Evolutionary conservation across 2,329 filamentous ascomycete genomes (phyloP).

Genomic region (Chaetomium sp.): DNA sequence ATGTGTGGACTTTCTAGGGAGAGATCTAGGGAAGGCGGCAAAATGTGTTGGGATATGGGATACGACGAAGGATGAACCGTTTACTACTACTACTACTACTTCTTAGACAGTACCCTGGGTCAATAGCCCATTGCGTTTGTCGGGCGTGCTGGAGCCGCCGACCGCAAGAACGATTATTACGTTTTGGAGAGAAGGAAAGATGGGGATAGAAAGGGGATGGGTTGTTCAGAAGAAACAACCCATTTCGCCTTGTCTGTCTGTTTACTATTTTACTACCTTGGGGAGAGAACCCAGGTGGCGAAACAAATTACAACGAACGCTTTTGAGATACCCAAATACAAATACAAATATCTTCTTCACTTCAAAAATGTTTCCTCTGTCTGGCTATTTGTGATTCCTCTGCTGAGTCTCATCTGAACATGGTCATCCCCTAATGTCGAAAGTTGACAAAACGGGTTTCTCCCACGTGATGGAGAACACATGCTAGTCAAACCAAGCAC

Average conservation of each 20-base stretch:
- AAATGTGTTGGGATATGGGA: slow-evolving; percentile 14
- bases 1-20: neutral
- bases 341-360: too few relatives aligned
- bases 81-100: neutral
- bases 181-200: neutral
- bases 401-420: too few relatives aligned
- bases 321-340: too few relatives aligned
- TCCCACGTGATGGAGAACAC: too few relatives aligned
- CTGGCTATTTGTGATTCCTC: too few relatives aligned
- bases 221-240: neutral
- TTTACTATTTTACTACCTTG: neutral
- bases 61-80: slow-evolving; percentile 8
- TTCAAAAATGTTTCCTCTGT: too few relatives aligned
- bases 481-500: too few relatives aligned
- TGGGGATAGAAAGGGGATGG: neutral
- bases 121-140: slow-evolving; percentile 20
- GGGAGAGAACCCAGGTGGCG: too few relatives aligned
- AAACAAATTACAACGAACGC: too few relatives aligned
- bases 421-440: too few relatives aligned
- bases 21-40: neutral
- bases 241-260: neutral
- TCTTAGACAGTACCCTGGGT: slow-evolving; percentile 24
- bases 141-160: neutral
- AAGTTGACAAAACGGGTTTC: too few relatives aligned
- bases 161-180: neutral